Percentiles rank a stretch among this genome's conserved stretches.
Evolutionary conservation across 2,329 filamentous ascomycete genomes (phyloP).

Genomic region (Alternaria burnsii): DNA sequence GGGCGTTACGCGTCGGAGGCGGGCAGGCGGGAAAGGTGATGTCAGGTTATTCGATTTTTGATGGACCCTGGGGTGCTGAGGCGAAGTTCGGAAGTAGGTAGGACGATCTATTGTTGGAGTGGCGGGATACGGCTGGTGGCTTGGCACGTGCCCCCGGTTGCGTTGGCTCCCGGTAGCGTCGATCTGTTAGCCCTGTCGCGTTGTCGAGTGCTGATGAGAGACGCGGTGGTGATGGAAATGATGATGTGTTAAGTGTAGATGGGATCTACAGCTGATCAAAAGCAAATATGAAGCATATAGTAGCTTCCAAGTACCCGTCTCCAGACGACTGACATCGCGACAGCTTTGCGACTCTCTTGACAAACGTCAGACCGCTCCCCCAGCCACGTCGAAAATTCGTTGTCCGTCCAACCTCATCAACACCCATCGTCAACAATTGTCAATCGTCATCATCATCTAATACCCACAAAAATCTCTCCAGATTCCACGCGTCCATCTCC

Average conservation of each 20-base stretch:
- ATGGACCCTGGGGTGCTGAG: constrained; percentile 15
- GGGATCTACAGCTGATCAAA: constrained; percentile 2
- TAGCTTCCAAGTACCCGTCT: background rate
- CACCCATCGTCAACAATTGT: background rate
- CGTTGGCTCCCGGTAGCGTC: constrained; percentile 12
- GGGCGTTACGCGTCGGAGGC: constrained; percentile 10
- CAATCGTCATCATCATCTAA: constrained; percentile 2
- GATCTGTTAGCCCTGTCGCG: constrained; percentile 13
- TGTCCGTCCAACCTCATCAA: constrained; percentile 13
- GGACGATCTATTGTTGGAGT: constrained; percentile 28
- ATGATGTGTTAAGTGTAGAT: background rate
- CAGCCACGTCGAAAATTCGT: constrained; percentile 4
- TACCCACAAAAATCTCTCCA: constrained; percentile 15
- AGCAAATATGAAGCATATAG: background rate
- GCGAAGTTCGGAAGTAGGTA: background rate
- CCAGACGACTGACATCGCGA: background rate
- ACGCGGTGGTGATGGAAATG: background rate
- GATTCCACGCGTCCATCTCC: constrained; percentile 15
- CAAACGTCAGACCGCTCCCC: background rate
- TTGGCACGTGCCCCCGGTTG: constrained; percentile 16
- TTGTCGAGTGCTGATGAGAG: background rate
- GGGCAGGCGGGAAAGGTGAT: constrained; percentile 11
- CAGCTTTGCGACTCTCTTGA: background rate
- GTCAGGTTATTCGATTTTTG: constrained; percentile 14
- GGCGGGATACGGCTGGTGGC: constrained; percentile 13